phyloP scores from a whole-genome alignment of 495 filamentous ascomycete species.

The Talaromyces stipitatus region DNA sequence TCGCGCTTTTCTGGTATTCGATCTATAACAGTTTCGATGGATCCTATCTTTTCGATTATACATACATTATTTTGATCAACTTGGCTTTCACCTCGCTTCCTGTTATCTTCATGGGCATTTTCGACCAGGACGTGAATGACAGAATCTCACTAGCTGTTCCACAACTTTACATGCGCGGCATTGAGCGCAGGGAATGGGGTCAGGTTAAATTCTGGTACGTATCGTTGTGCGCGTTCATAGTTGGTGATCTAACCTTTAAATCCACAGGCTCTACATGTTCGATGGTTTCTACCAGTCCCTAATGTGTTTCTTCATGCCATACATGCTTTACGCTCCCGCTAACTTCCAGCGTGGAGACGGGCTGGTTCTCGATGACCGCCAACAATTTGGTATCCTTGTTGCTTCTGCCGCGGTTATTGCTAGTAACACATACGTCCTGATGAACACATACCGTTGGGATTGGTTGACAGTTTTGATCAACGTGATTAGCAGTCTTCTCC shows the following conservation, averaged over 20 bases:
- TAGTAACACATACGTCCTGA: conserved; percentile 87
- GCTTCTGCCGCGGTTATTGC: conserved; percentile 67
- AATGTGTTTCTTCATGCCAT: conserved; percentile 88
- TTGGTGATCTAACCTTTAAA: conserved; percentile 5
- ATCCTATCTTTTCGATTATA: conserved; percentile 95
- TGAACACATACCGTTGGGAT: conserved; percentile 97
- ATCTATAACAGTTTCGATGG: conserved; percentile 93
- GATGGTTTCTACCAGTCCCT: conserved; percentile 94
- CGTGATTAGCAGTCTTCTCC: conserved; percentile 69
- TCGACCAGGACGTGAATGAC: conserved; percentile 96
- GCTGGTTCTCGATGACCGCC: conserved; percentile 62
- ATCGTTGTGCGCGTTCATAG: neutral
- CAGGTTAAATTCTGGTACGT: conserved; percentile 91
- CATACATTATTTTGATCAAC: conserved; percentile 94
- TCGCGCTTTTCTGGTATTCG: conserved; percentile 96
- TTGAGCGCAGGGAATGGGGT: conserved; percentile 96
- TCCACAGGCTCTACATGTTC: conserved; percentile 77
- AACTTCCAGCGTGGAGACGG: conserved; percentile 63
- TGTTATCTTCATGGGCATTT: conserved; percentile 90
- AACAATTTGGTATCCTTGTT: conserved; percentile 77
- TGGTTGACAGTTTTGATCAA: conserved; percentile 85
- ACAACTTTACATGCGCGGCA: conserved; percentile 91
- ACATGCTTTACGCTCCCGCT: conserved; percentile 62
- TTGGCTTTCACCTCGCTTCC: conserved; percentile 94
- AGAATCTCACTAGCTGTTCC: conserved; percentile 90